phyloP scores from a whole-genome alignment of 768 basidiomycete genomes.

The Hericium rajendrae region DNA sequence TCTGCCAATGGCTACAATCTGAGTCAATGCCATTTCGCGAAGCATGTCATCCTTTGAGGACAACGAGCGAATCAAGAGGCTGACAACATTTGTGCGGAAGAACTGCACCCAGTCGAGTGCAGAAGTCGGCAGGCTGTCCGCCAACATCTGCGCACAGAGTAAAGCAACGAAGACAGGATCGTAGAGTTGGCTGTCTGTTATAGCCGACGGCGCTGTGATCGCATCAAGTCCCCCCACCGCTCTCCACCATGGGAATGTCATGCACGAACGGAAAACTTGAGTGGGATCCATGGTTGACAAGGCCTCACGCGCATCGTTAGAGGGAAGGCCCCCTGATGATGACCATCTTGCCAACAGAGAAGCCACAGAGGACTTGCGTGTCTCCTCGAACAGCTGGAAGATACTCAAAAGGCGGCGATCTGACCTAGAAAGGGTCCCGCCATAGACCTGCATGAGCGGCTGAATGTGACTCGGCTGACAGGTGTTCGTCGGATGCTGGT shows the following conservation, averaged over 20 bases:
- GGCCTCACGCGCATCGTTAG: constrained; percentile 48
- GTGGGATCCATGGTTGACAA: constrained; percentile 62
- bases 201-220: constrained; percentile 11
- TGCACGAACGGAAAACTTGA: constrained; percentile 59
- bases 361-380: constrained; percentile 55
- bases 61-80: constrained; percentile 62
- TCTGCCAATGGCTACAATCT: constrained; percentile 52
- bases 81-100: constrained; percentile 70
- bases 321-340: constrained; percentile 25
- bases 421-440: constrained; percentile 54
- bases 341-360: constrained; percentile 46
- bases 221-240: constrained; percentile 30
- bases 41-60: constrained; percentile 55
- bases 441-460: constrained; percentile 65
- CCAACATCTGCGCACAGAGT: constrained; percentile 58
- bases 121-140: constrained; percentile 44
- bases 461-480: constrained; percentile 81
- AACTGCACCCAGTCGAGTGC: constrained; percentile 79
- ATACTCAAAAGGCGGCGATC: constrained; percentile 67
- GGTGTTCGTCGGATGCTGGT: constrained; percentile 69
- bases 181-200: constrained; percentile 42
- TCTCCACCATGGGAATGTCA: constrained; percentile 62
- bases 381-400: constrained; percentile 68
- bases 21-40: constrained; percentile 50
- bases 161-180: constrained; percentile 73